Evolutionary conservation across 2,329 filamentous ascomycete genomes (phyloP).

Genomic region (Macrophomina phaseolina): DNA sequence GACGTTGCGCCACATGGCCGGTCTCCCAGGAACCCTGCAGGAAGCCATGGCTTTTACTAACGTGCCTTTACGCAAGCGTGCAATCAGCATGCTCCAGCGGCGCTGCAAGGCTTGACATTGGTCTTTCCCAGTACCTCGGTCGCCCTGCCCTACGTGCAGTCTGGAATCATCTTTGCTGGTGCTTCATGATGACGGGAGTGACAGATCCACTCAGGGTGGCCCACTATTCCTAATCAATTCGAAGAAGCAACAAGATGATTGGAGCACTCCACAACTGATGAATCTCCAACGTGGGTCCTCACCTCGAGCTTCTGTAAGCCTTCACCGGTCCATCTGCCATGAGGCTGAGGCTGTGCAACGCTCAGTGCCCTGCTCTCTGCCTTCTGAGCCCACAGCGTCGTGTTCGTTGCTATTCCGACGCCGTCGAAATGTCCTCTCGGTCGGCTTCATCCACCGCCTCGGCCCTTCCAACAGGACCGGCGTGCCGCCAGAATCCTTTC

Average conservation of each 20-base stretch:
- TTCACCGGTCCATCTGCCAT: background rate
- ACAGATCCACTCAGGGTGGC: background rate
- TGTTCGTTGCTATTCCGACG: background rate
- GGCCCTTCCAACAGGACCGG: background rate
- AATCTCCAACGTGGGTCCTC: background rate
- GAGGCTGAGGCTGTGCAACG: background rate
- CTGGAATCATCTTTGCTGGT: slow-evolving; percentile 1
- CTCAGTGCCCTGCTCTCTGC: background rate
- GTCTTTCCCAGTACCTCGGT: background rate
- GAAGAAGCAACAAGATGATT: background rate
- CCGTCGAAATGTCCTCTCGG: background rate
- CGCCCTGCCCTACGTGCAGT: background rate
- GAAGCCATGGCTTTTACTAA: background rate
- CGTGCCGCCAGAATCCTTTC: background rate
- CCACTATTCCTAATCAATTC: background rate
- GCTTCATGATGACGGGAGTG: background rate
- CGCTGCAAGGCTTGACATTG: background rate
- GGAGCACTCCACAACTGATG: background rate
- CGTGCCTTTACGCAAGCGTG: background rate
- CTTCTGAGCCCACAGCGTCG: background rate
- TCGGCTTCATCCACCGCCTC: background rate
- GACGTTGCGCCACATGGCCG: background rate
- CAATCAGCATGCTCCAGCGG: background rate
- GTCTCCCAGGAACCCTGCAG: background rate
- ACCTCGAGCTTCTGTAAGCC: background rate